These are phyloP conservation scores for Penicillium turbatum DNA, from an alignment of 495 filamentous ascomycete species.

Conservation along the genomic window DNA sequence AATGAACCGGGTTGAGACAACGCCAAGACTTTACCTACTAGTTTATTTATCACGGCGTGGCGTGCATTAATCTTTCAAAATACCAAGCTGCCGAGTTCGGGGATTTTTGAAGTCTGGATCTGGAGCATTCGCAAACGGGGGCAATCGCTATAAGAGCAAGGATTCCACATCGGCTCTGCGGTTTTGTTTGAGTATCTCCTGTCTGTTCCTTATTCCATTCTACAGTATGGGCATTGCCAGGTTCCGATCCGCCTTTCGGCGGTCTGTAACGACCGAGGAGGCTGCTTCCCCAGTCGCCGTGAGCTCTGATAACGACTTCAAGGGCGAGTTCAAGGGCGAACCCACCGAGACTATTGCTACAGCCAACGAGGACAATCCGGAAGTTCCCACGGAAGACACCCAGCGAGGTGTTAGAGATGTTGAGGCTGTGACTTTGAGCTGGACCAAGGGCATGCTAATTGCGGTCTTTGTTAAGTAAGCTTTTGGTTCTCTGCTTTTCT, in stretches of 20 bases:
- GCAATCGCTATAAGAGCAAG: conserved; percentile 1
- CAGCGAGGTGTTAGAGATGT: conserved; percentile 43
- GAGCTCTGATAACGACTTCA: background rate
- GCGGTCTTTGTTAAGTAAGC: conserved; percentile 39
- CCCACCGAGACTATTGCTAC: conserved; percentile 1
- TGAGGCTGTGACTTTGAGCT: conserved; percentile 42
- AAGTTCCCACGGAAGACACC: conserved; percentile 17
- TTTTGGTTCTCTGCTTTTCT: background rate
- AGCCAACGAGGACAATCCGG: background rate
- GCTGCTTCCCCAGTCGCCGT: conserved; percentile 3
- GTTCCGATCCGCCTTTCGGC: conserved; percentile 12
- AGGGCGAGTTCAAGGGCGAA: conserved; percentile 1
- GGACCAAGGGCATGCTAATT: conserved; percentile 38
- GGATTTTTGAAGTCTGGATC: background rate
- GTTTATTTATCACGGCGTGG: background rate
- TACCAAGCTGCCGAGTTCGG: conserved; percentile 8
- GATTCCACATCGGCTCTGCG: background rate
- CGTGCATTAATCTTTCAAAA: conserved; percentile 1
- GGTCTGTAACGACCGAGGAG: conserved; percentile 7
- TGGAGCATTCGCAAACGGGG: background rate
- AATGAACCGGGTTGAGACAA: conserved; percentile 3
- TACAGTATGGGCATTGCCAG: conserved; percentile 7
- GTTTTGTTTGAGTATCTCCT: conserved; percentile 1
- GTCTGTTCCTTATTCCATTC: background rate
- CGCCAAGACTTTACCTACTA: conserved; percentile 2